Base-by-base conservation (phyloP, 495 filamentous ascomycete genomes). In the Annulohypoxylon nitens region DNA sequence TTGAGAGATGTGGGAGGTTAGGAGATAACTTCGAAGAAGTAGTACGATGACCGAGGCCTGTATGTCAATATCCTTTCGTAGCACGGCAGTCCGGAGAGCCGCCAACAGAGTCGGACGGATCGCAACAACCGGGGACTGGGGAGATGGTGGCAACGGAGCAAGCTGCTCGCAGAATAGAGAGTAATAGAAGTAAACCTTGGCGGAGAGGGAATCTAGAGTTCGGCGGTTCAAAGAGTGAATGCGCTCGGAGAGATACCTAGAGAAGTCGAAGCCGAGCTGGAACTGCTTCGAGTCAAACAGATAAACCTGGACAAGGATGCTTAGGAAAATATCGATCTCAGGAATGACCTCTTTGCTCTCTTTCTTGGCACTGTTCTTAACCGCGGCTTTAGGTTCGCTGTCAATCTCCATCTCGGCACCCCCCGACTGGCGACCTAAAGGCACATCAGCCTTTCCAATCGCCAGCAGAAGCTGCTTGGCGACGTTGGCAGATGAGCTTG, bases 121-220 rank as follows among this genome's bases (percentile, higher is more conserved):
- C 18, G 88, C 87, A 30, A 96, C 91, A 77, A 97, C 88, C 2
- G 93, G 89, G 14, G 95, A 93, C 69, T 91, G 89, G 16, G 93
- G 91, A 20, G 94, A 96, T 14, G 96, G 95, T 64, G 97, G 93
- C 23, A 95, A 86, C 11, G 94, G 94, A 60, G 89, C 87, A 50
- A 95, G 87, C 81, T 95, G 90, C 85, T 99, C 96, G 81, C 90
- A 92, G 85, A 98, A 98, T 63, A 98, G 84, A 53, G 92, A 93
- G 81, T 93, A 97, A 85, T 99, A 99, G 82, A 97, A 98, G 87
- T 98, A 99, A 64, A 96, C 93, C 78, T 95, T 94, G 45, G 96
- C 94, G 57, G 94, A 93, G 33, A 99, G 89, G 48, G 94, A 93
- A 78, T 99, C 96, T 67, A 99, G 84, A 14, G 96, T 97, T 64